phyloP scores from a whole-genome alignment of 345 rosid species.

The Alliaria petiolata region DNA sequence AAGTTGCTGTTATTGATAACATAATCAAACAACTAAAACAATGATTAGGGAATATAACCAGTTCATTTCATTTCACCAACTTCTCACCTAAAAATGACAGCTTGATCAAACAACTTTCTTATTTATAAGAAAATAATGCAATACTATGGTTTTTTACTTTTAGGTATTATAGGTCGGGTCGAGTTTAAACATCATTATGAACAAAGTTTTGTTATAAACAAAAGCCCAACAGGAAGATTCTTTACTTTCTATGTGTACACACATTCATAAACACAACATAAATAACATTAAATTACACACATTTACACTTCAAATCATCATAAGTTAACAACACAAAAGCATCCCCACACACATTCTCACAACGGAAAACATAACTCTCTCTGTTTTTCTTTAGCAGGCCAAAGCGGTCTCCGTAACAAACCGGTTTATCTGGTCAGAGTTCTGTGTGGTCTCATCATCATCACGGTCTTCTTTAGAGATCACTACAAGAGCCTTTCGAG shows the following conservation, averaged over 20 bases:
- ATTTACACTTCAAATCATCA: constrained; percentile 10
- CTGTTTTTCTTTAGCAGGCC: constrained; percentile 13
- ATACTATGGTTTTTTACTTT: too few relatives aligned
- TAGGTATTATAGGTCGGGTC: too few relatives aligned
- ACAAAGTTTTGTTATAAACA: constrained; percentile 2
- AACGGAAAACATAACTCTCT: background rate
- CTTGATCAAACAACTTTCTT: too few relatives aligned
- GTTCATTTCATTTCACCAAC: constrained; percentile 2
- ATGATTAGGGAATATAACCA: constrained; percentile 24
- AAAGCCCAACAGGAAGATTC: constrained; percentile 10
- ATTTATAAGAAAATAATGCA: too few relatives aligned
- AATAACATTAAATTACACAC: constrained; percentile 1
- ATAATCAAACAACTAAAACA: constrained; percentile 9
- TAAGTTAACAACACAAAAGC: background rate
- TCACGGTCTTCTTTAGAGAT: constrained; percentile 29
- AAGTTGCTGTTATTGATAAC: background rate
- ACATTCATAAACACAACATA: constrained; percentile 23
- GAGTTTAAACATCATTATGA: background rate
- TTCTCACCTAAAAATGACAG: too few relatives aligned
- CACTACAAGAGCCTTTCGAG: constrained; percentile 36
- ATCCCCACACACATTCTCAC: constrained; percentile 17
- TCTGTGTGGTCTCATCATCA: constrained; percentile 19
- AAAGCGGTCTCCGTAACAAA: constrained; percentile 22
- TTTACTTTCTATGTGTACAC: constrained; percentile 5
- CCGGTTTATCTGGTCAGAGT: constrained; percentile 28